Conservation (phyloP, 805 yeast genomes). For the Candida rishiriensis region DNA sequence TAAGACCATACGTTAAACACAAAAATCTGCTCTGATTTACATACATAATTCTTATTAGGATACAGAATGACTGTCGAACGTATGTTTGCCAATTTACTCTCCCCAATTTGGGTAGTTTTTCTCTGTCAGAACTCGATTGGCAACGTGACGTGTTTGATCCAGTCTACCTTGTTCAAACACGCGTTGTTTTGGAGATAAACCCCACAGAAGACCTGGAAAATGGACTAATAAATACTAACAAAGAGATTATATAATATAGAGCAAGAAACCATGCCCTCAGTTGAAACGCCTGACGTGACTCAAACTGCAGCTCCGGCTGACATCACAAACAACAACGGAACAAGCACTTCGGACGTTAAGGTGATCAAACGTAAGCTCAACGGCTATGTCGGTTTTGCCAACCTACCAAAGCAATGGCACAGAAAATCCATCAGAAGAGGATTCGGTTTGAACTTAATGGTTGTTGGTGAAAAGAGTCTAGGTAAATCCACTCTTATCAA, state of each 20-base stretch:
- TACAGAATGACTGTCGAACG: conserved; percentile 19
- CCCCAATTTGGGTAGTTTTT: neutral
- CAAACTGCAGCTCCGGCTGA: conserved; percentile 4
- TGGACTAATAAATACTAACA: neutral
- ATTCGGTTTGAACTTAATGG: conserved; percentile 81
- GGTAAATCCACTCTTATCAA: conserved; percentile 92
- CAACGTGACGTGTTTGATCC: neutral
- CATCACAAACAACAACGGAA: neutral
- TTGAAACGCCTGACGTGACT: neutral
- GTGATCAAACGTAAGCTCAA: conserved; percentile 78
- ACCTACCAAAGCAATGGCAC: conserved; percentile 98
- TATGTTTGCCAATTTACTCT: conserved; percentile 7
- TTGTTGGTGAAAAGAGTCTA: conserved; percentile 87
- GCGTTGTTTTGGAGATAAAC: neutral
- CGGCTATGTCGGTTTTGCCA: conserved; percentile 95
- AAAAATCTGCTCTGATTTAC: too few species aligned
- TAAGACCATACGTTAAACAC: too few species aligned
- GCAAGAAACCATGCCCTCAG: neutral
- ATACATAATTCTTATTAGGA: too few species aligned
- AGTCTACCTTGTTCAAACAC: neutral
- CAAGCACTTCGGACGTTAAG: conserved; percentile 38
- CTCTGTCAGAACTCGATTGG: neutral
- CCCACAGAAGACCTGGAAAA: too few species aligned
- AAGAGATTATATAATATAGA: neutral
- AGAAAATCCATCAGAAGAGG: conserved; percentile 88